Evolutionary conservation across 352 stramenopile genomes (phyloP).

Genomic region (Pythium aristosporum): DNA sequence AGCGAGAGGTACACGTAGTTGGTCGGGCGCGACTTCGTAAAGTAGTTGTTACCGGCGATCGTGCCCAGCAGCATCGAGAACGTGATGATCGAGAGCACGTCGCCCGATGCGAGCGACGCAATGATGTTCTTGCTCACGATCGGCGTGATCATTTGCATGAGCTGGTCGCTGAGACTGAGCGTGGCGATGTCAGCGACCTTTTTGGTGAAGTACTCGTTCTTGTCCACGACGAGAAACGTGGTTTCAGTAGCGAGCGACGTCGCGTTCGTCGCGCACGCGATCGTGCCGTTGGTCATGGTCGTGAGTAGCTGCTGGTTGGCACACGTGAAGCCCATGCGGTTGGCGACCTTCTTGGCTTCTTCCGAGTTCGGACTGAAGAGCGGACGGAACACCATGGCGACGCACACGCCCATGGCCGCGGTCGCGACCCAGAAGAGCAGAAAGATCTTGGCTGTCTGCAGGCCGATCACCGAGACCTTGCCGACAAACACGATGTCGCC

Average conservation of each 20-base stretch:
- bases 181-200: constrained; percentile 28
- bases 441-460: constrained; percentile 66
- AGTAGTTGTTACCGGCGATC: constrained; percentile 53
- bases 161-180: constrained; percentile 54
- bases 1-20: constrained; percentile 69
- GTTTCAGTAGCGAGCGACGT: not conserved
- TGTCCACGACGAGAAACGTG: constrained; percentile 17
- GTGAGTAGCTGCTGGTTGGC: constrained; percentile 10
- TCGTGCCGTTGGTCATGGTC: constrained; percentile 7
- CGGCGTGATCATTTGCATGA: constrained; percentile 52
- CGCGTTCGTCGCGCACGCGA: constrained; percentile 9
- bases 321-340: no score
- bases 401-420: constrained; percentile 41
- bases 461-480: constrained; percentile 61
- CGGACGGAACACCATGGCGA: constrained; percentile 54
- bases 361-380: constrained; percentile 34
- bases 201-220: constrained; percentile 20
- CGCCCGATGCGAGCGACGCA: constrained; percentile 37
- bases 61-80: constrained; percentile 68
- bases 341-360: no score
- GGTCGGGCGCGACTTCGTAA: constrained; percentile 48
- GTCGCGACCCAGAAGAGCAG: constrained; percentile 46
- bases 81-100: constrained; percentile 59
- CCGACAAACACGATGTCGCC: constrained; percentile 71
- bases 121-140: constrained; percentile 73